phyloP scores from a whole-genome alignment of 208 protist species.

The Phytomonas sp. region DNA sequence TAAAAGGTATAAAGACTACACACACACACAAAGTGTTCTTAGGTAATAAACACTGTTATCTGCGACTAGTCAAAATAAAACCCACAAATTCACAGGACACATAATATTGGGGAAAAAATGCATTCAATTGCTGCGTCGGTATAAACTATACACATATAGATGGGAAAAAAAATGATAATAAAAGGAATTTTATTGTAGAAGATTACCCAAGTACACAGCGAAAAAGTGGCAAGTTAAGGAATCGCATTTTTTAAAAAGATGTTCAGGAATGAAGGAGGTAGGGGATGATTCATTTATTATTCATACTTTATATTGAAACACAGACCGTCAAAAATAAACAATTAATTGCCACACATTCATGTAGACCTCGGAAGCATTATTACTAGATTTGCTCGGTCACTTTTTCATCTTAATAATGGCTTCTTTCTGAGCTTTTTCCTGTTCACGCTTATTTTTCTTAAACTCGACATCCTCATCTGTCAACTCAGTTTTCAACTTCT shows the following conservation, averaged over 20 bases:
- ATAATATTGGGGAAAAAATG: not conserved
- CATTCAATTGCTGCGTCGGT: not conserved
- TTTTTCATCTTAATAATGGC: constrained; percentile 82
- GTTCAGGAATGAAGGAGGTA: not conserved
- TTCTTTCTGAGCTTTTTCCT: constrained; percentile 86
- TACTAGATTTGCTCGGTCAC: constrained; percentile 12
- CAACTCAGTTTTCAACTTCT: constrained; percentile 60
- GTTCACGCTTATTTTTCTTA: constrained; percentile 69
- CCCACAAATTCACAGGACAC: not conserved
- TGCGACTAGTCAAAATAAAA: not conserved
- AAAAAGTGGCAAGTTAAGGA: not conserved
- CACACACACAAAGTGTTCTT: not conserved
- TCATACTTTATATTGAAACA: not conserved
- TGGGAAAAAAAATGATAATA: not conserved
- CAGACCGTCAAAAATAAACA: constrained; percentile 2
- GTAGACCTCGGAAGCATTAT: not conserved
- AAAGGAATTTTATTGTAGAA: not conserved
- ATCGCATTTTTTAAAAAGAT: not conserved
- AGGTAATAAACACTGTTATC: not conserved
- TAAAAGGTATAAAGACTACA: not conserved
- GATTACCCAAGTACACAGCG: not conserved
- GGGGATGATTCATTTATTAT: not conserved
- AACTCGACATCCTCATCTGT: constrained; percentile 72
- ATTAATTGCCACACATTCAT: not conserved
- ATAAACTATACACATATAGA: not conserved